Conservation (phyloP, 2,329 filamentous ascomycete species). For the Calonectria crousiana region DNA sequence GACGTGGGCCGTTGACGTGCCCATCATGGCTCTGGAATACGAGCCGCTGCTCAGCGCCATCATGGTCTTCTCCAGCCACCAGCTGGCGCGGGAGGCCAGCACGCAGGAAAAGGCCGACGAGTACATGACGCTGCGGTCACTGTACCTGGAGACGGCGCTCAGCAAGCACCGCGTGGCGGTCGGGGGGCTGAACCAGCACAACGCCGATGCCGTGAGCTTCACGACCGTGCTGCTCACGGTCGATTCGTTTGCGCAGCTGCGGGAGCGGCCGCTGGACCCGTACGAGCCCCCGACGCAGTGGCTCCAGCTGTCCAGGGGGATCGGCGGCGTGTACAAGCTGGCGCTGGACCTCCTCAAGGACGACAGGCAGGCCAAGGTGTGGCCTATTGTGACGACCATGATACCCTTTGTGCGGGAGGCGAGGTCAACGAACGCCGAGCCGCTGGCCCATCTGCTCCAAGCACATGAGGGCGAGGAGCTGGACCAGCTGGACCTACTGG, state of each 20-base stretch:
- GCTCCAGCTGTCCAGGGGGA: conserved; percentile 39
- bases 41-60: conserved; percentile 40
- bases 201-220: conserved; percentile 38
- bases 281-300: conserved; percentile 42
- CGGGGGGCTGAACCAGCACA: conserved; percentile 23
- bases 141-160: conserved; percentile 38
- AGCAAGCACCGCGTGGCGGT: conserved; percentile 32
- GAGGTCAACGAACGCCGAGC: not conserved
- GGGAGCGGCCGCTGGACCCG: conserved; percentile 29
- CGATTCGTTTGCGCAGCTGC: conserved; percentile 36
- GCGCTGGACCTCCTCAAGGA: conserved; percentile 26
- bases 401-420: conserved; percentile 16
- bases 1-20: conserved; percentile 37
- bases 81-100: conserved; percentile 23
- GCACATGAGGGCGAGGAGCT: conserved; percentile 10
- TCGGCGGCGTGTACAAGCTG: conserved; percentile 33
- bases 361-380: conserved; percentile 28
- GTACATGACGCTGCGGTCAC: conserved; percentile 26
- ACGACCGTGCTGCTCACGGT: conserved; percentile 38
- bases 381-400: conserved; percentile 25
- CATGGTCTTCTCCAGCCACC: conserved; percentile 36
- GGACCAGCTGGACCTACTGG: conserved; percentile 22
- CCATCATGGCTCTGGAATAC: conserved; percentile 35
- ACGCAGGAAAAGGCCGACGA: conserved; percentile 11
- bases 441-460: conserved; percentile 30